Base-by-base conservation (phyloP, 371 early-diverging fungal genomes). In the Actinomortierella ambigua region DNA sequence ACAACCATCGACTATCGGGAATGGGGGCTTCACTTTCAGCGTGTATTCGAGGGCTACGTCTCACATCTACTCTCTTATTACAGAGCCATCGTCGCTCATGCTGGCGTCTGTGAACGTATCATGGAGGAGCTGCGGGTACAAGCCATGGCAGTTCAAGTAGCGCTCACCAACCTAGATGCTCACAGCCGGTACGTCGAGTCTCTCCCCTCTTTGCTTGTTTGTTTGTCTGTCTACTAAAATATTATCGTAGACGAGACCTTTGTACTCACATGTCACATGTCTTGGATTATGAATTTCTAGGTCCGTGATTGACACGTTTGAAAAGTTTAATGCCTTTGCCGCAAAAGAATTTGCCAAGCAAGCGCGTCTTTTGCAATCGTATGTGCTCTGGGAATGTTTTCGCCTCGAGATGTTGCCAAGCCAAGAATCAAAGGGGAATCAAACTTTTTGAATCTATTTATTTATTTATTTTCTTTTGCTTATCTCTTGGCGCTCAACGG, bases 61-160 rank as follows among this genome's bases (percentile, higher is more conserved):
- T 44, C 57, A 9, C 59, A 75, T 65, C 47, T 64, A 11, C 28
- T 70, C 55, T 57, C 66, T 1, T 69, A 63, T 44, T 57, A 78
- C 40, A 70, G 76, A 53, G 62, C 76, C 7, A 73, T 78, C 5
- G 60, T 64, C 7, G 62, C 68, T 0, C 85, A 88, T 64, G 73
- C 77, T 2, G 69, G 68, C 13, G 43, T 82, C 22, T 80, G 84
- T 34, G 77, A 78, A 55, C 63, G 62, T 1, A 77, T 83, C 20
- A 79, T 82, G 29, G 76, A 79, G 23, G 84, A 85, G 43, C 82
- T 83, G 47, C 78, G 81, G 34, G 60, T 78, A 2, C 88, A 88
- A 56, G 67, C 78, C 24, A 80, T 81, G 78, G 88, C 88, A 18
- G 61, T 88, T 9, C 81, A 80, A 28, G 88, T 85, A 0, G 88